Evolutionary conservation across 495 filamentous ascomycete species (phyloP), one percentile per base, ranked within the genome.

Genomic region (Lepraria neglecta): DNA sequence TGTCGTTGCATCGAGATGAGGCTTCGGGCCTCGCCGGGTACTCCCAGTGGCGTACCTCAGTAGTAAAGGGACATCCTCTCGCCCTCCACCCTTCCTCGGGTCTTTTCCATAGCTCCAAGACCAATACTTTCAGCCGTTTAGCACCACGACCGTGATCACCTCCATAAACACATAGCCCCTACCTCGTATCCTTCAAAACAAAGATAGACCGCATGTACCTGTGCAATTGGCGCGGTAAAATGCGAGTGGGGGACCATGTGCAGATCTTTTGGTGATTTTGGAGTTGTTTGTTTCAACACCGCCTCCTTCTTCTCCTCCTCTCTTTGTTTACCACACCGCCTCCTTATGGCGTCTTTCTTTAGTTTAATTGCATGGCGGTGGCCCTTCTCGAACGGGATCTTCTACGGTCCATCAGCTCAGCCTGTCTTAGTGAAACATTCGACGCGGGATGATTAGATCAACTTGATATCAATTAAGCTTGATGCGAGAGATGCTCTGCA

Each of bases 361-460:
- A 11, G 17, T 19, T 50, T 6, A n/a, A n/a, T 42, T 28, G 46
- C 21, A n/a, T 35, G 46, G 12, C 35, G 21, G 27, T 15, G 24
- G 12, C 27, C 27, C 27, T 28, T 11, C 27, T 40, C 21, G 19
- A 38, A 59, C 19, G 24, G 46, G 9, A 56, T 40, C 10, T 30
- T 56, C 4, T 7, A 27, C 54, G 35, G 12, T 31, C 27, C 27
- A 7, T 15, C 21, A 9, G 27, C 33, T 59, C 35, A 38, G 35
- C 35, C 9, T 38, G 7, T 6, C 35, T 0, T 50, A 38, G 40
- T 21, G 47, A 38, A 17, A 54, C 51, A 54, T 35, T 10, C 17
- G 10, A 38, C 3, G 31, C 51, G 51, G 51, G 51, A 54, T 54
- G 51, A 54, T 54, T 38, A 54, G 51, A 54, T 54, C 51, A 54